Base-by-base conservation (phyloP, 768 basidiomycete genomes). In the Amanita inopinata region DNA sequence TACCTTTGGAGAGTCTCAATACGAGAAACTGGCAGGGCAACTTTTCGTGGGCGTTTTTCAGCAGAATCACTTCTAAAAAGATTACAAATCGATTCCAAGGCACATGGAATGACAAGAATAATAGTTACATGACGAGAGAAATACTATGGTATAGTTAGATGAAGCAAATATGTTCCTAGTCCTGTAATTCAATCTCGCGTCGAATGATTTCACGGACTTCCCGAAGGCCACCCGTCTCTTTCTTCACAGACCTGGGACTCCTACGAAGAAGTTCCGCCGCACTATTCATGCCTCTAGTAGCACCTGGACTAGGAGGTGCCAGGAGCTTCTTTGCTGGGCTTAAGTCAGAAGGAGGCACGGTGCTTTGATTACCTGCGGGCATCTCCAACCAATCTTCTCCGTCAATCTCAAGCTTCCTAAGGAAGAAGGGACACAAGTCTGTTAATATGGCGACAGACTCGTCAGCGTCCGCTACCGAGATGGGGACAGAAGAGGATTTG, bases 151-250 rank as follows among this genome's bases (percentile, higher is more conserved):
- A 46, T 45, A 49, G 11, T 38, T 30, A 62, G 46, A 62, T 60
- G 50, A 49, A 64, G 65, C 59, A 64, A 49, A 42, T 28, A 7
- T 28, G 18, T 52, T 43, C 49, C 67, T 55, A 74, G 54, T 85
- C 83, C 40, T 78, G 67, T 49, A 80, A 57, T 61, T 88, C 85
- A 52, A 89, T 62, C 63, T 89, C 87, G 49, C 71, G 67, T 52
- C 84, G 71, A 54, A 90, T 84, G 53, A 85, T 80, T 60, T 90
- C 87, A 45, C 86, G 66, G 23, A 89, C 86, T 56, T 84, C 75
- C 28, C 87, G 70, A 51, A 90, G 65, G 0, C 86, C 84, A 23
- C 85, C 82, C 4, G 64, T 71, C 53, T 87, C 83, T 19, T 67
- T 69, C 54, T 77, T 82, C 25, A 90, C 78, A 46, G 74, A 65